Percentiles rank a stretch among this genome's conserved stretches.
Conservation (phyloP, 345 rosid species). For the Cardamine chenopodiifolia region DNA sequence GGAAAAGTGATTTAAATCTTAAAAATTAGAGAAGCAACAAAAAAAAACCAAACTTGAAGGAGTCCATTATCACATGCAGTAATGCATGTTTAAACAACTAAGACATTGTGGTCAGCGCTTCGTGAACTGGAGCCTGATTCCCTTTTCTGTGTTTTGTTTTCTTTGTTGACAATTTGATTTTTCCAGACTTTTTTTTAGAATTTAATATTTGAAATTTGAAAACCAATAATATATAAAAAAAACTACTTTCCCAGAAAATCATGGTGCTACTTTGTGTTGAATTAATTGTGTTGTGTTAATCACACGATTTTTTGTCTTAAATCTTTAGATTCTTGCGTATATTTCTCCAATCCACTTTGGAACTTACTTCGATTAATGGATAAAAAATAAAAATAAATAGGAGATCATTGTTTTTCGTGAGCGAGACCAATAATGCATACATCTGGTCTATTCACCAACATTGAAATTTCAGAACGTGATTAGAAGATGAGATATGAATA, state of each 20-base stretch:
- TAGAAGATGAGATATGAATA: not conserved
- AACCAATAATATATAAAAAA: not conserved
- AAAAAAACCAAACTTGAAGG: conserved; percentile 1
- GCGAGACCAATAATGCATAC: conserved; percentile 13
- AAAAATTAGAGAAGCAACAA: conserved; percentile 24
- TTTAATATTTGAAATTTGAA: conserved; percentile 36
- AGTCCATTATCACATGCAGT: conserved; percentile 35
- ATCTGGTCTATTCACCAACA: not conserved
- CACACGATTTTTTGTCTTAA: conserved; percentile 23
- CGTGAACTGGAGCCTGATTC: conserved; percentile 45
- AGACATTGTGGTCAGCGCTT: conserved; percentile 31
- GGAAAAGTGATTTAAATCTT: conserved; percentile 14
- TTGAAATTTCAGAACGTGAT: not conserved
- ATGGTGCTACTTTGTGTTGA: conserved; percentile 31
- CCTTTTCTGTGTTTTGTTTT: conserved; percentile 26
- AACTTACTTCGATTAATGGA: not conserved
- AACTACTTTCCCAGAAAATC: conserved; percentile 37
- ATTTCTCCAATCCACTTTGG: not conserved
- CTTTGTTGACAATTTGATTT: conserved; percentile 18
- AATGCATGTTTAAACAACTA: conserved; percentile 32
- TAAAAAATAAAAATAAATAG: not conserved
- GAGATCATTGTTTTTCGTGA: not conserved
- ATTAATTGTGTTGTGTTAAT: conserved; percentile 20
- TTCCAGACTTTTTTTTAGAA: not conserved
- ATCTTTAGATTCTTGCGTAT: conserved; percentile 35